A percentile compares a stretch with the other conserved stretches of the same genome.
phyloP scores from a whole-genome alignment of 345 rosid species.

The Syzygium oleosum region DNA sequence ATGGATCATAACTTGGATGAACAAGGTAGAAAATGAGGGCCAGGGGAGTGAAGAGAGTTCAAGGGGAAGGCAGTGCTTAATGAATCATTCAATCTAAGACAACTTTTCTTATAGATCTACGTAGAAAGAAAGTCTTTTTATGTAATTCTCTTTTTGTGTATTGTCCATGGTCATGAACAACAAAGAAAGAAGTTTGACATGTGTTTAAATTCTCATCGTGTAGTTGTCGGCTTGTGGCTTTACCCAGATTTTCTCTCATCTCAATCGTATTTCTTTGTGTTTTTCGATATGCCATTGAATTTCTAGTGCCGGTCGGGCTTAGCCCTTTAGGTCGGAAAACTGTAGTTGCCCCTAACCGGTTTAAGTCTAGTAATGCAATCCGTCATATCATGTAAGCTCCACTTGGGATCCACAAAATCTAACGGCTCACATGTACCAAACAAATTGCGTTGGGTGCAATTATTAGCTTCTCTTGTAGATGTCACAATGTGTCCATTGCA shows the following conservation, averaged over 20 bases:
- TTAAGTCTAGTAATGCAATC: fast-evolving
- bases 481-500: background rate
- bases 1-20: background rate
- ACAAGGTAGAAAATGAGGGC: background rate
- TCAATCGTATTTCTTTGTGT: background rate
- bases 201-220: background rate
- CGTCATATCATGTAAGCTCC: fast-evolving
- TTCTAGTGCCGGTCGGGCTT: background rate
- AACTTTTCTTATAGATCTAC: background rate
- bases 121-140: background rate
- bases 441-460: fast-evolving
- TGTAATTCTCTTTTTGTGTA: background rate
- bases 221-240: background rate
- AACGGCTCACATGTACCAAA: fast-evolving
- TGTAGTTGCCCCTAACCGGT: background rate
- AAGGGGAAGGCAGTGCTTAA: background rate
- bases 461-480: background rate
- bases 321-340: background rate
- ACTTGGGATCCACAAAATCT: fast-evolving
- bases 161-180: background rate
- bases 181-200: background rate
- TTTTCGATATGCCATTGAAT: background rate
- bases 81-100: background rate
- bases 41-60: background rate
- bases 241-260: background rate